A percentile compares a stretch with the other conserved stretches of the same genome.
phyloP scores from a whole-genome alignment of 768 basidiomycete species.

The Neoboletus subvelutipes region DNA sequence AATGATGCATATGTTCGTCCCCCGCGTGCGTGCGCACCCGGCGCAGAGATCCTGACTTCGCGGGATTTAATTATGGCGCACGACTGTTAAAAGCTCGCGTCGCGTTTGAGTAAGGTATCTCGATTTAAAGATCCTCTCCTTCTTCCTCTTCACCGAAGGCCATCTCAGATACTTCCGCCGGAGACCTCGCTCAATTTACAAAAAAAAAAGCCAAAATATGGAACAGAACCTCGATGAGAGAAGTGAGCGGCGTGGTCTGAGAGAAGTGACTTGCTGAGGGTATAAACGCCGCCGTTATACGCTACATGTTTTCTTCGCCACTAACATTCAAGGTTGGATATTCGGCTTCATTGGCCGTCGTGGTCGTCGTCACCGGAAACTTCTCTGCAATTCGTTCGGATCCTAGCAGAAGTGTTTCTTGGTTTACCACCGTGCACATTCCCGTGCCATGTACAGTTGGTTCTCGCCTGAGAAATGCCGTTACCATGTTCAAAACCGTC shows the following conservation, averaged over 20 bases:
- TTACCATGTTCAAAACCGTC: background rate
- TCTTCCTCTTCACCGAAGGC: conserved; percentile 8
- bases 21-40: background rate
- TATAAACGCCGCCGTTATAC: background rate
- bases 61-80: background rate
- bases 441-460: too few species aligned
- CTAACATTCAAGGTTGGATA: too few species aligned
- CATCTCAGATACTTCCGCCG: background rate
- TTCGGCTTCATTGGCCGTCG: background rate
- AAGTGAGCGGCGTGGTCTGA: background rate
- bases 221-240: background rate
- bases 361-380: background rate
- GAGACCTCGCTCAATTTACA: background rate
- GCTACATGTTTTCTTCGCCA: background rate
- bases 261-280: background rate
- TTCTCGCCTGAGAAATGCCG: background rate
- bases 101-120: conserved; percentile 14
- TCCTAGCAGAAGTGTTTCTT: background rate
- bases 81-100: background rate
- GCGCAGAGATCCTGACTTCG: conserved; percentile 6
- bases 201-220: too few species aligned
- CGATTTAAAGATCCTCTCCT: conserved; percentile 11
- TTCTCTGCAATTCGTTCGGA: background rate
- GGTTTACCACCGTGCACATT: too few species aligned
- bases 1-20: too few species aligned